Evolutionary conservation across 2,329 filamentous ascomycete genomes (phyloP).

Genomic region (Trichoderma citrinoviride): DNA sequence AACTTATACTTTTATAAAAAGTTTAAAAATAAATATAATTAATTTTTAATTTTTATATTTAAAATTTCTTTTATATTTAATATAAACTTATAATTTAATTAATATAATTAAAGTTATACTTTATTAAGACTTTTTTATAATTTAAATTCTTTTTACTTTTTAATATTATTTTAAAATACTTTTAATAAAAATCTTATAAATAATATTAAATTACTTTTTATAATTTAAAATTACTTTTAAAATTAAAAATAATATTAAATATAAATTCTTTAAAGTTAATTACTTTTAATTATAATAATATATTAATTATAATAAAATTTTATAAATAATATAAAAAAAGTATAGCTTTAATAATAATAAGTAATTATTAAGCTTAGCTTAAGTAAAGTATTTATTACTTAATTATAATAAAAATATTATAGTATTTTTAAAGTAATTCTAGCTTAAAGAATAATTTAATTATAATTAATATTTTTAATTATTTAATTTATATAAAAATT

Average conservation of each 20-base stretch:
- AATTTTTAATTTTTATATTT: no score
- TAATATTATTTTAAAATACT: background rate
- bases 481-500: constrained; percentile 1
- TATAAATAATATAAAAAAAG: background rate
- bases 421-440: no score
- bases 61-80: no score
- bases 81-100: no score
- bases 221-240: background rate
- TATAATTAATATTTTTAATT: constrained; percentile 4
- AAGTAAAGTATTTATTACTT: no score
- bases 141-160: no score
- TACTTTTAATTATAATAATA: background rate
- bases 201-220: background rate
- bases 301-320: background rate
- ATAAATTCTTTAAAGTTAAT: background rate
- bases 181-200: background rate
- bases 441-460: background rate
- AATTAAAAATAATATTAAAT: background rate
- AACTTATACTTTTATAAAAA: no score
- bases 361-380: background rate
- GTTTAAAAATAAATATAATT: no score
- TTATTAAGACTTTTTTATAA: no score
- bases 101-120: no score
- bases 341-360: background rate
- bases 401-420: background rate